Conservation (phyloP, 2,329 filamentous ascomycete genomes). For the Ceratocystis ficicola region DNA sequence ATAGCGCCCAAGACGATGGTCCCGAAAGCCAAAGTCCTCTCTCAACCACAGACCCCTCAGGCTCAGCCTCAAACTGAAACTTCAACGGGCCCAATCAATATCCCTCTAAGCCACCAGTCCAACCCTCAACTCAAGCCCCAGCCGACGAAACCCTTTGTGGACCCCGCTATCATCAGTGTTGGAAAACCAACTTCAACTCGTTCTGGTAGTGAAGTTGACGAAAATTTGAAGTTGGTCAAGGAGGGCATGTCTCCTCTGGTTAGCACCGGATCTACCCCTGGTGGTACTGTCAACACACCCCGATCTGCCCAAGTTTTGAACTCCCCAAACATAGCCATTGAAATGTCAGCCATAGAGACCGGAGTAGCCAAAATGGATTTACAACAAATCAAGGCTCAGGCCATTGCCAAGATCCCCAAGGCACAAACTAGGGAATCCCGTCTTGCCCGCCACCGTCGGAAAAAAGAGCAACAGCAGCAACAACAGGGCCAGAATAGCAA, state of each 20-base stretch:
- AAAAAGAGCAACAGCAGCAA: constrained; percentile 12
- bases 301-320: background rate
- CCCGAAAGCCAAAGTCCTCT: background rate
- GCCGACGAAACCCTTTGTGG: constrained; percentile 43
- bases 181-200: constrained; percentile 24
- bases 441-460: constrained; percentile 14
- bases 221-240: constrained; percentile 6
- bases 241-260: background rate
- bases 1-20: background rate
- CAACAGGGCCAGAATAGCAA: constrained; percentile 2
- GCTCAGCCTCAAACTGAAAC: background rate
- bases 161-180: constrained; percentile 71
- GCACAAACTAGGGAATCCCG: constrained; percentile 12
- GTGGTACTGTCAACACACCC: background rate
- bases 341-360: constrained; percentile 12
- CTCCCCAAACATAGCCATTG: background rate
- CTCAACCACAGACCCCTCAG: background rate
- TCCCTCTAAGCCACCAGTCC: background rate
- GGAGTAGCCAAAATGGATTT: constrained; percentile 10
- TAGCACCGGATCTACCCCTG: background rate
- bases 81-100: background rate
- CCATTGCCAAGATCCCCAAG: background rate
- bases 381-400: background rate
- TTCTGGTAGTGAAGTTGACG: constrained; percentile 16
- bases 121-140: background rate